These are phyloP conservation scores for Smittium culicis DNA, from an alignment of 371 early-diverging fungal species.

Conservation along the genomic window DNA sequence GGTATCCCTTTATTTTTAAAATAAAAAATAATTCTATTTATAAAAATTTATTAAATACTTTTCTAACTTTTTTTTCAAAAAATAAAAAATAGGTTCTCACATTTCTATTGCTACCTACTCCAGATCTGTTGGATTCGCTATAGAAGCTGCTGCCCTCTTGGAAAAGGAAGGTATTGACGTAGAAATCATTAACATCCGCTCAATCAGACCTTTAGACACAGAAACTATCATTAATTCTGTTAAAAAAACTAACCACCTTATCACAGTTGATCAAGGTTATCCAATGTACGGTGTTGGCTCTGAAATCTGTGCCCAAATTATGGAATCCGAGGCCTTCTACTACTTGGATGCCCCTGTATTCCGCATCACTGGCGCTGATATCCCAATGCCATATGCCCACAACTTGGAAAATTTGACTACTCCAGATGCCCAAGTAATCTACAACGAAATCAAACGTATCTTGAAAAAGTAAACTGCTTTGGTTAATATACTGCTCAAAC, in stretches of 20 bases:
- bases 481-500: too few relatives aligned
- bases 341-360: constrained; percentile 90
- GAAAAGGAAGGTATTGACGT: constrained; percentile 53
- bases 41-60: neutral
- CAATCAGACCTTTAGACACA: constrained; percentile 94
- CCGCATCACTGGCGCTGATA: constrained; percentile 94
- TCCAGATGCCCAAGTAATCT: constrained; percentile 79
- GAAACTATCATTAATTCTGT: constrained; percentile 82
- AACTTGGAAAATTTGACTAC: constrained; percentile 86
- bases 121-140: constrained; percentile 68
- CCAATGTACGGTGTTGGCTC: constrained; percentile 94
- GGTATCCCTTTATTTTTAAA: constrained; percentile 30
- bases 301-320: constrained; percentile 92
- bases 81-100: constrained; percentile 33
- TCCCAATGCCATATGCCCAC: constrained; percentile 96
- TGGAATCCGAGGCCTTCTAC: constrained; percentile 93
- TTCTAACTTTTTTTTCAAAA: neutral
- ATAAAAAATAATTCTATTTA: too few relatives aligned
- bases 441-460: constrained; percentile 49
- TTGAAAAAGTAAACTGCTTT: constrained; percentile 14
- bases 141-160: constrained; percentile 85
- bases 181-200: constrained; percentile 93
- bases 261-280: constrained; percentile 97
- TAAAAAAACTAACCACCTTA: constrained; percentile 94
- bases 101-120: constrained; percentile 95